Conservation (phyloP, 169 alveolate species). For the Plasmodium billcollinsi region DNA sequence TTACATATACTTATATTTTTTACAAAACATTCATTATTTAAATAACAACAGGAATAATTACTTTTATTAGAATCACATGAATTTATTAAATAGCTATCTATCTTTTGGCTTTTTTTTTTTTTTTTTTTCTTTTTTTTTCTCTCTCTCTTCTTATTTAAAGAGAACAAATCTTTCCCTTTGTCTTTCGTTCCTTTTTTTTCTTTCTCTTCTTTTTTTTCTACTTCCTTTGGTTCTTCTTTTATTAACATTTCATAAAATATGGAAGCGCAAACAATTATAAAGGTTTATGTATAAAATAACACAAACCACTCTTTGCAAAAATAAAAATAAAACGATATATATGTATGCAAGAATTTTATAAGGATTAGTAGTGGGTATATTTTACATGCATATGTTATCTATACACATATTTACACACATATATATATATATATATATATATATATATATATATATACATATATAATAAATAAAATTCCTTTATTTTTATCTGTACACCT, state of each 20-base stretch:
- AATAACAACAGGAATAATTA: constrained; percentile 19
- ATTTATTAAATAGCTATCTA: constrained; percentile 6
- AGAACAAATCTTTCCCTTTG: constrained; percentile 1
- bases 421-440: too few relatives aligned
- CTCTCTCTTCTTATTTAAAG: not conserved
- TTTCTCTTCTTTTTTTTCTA: constrained; percentile 10
- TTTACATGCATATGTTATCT: too few relatives aligned
- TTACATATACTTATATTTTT: constrained; percentile 43
- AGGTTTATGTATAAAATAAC: not conserved
- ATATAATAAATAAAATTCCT: too few relatives aligned
- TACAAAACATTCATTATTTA: constrained; percentile 16
- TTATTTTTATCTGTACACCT: too few relatives aligned
- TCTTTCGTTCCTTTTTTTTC: constrained; percentile 5
- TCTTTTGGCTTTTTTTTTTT: not conserved
- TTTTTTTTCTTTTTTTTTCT: constrained; percentile 7
- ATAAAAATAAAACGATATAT: not conserved
- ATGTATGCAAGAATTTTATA: too few relatives aligned
- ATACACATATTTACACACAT: too few relatives aligned
- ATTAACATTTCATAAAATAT: constrained; percentile 16
- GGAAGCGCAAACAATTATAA: not conserved
- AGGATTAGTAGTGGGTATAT: too few relatives aligned
- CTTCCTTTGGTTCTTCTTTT: not conserved
- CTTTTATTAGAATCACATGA: constrained; percentile 25
- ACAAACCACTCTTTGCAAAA: not conserved
- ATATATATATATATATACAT: too few relatives aligned